Base-by-base conservation (phyloP, 2,329 filamentous ascomycete genomes). In the Thielaviopsis musarum region DNA sequence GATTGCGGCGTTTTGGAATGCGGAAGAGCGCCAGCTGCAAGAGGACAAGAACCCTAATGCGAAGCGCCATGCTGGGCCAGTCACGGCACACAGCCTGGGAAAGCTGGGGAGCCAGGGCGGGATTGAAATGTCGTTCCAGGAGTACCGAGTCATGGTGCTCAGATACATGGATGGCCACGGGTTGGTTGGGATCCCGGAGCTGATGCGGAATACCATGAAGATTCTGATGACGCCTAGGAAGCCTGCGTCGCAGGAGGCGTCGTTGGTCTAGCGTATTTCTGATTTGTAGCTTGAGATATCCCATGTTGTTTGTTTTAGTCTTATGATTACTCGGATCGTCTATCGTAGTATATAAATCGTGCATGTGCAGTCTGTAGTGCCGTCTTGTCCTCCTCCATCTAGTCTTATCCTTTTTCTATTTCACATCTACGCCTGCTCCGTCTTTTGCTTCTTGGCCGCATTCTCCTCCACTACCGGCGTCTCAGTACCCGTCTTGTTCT, bases 201-300 rank as follows among this genome's bases (percentile, higher is more conserved):
- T 94, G 66, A 84, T 94, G 77, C 86, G 86, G 69, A 88, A 83
- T 65, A 91, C 87, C 1, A 89, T 93, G 80, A 88, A 85, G 68
- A 81, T 84, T 56, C 70, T 91, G 65, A 83, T 82, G 70, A 79
- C 74, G 62, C 70, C 71, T 38, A 71, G 70, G 65, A 68, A 71
- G 34, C 49, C 52, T 12, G n/a, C 13, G 17, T 63, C 58, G 53
- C 15, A 45, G 38, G 1, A 15, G 38, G 38, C 13, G 52, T 48
- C 10, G 60, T 49, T 58, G 52, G 41, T 56, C 3, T 17, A n/a
- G 15, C 17, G n/a, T 45, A 45, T 2, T 45, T 45, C 38, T 45
- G 13, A 17, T 45, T n/a, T n/a, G 15, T 45, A n/a, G 13, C 17
- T 45, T 45, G 13, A 45, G 15, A 17, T 45, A 15, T 17, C 38